Evolutionary conservation across 2,329 filamentous ascomycete species (phyloP).

Genomic region (Xylaria digitata): DNA sequence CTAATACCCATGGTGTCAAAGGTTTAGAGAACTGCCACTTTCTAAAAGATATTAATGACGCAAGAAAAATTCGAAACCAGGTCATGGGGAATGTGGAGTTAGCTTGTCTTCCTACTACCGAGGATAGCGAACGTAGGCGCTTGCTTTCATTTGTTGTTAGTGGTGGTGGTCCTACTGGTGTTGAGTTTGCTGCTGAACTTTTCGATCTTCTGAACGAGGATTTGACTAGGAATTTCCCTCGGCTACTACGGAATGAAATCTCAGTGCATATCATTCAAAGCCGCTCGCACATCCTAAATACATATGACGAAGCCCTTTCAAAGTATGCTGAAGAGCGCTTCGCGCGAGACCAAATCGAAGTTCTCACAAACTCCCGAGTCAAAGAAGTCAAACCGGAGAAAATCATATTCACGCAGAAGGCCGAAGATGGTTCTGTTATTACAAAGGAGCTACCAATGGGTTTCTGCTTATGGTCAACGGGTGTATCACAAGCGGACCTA

Average conservation of each 20-base stretch:
- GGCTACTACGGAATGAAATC: constrained; percentile 93
- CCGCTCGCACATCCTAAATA: constrained; percentile 94
- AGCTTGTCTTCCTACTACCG: constrained; percentile 91
- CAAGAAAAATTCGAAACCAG: constrained; percentile 86
- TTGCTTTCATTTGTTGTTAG: constrained; percentile 96
- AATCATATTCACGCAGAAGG: constrained; percentile 89
- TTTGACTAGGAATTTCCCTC: constrained; percentile 83
- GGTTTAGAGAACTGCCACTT: constrained; percentile 94
- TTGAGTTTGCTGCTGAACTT: constrained; percentile 96
- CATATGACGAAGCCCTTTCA: constrained; percentile 94
- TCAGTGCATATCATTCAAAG: constrained; percentile 98
- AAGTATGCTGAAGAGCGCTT: constrained; percentile 93
- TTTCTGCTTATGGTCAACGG: constrained; percentile 98
- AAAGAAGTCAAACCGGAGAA: constrained; percentile 86
- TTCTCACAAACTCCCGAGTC: constrained; percentile 92
- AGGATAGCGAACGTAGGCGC: constrained; percentile 85
- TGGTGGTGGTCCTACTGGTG: constrained; percentile 93
- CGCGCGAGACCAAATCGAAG: constrained; percentile 87
- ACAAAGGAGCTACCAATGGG: constrained; percentile 95
- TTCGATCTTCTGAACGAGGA: constrained; percentile 98
- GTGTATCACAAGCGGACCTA: constrained; percentile 87
- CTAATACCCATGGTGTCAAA: constrained; percentile 95
- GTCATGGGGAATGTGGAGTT: constrained; percentile 90
- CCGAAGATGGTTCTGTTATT: constrained; percentile 76
- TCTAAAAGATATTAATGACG: constrained; percentile 94